phyloP scores from a whole-genome alignment of 2,329 filamentous ascomycete species.

The Diaporthe caulivora region DNA sequence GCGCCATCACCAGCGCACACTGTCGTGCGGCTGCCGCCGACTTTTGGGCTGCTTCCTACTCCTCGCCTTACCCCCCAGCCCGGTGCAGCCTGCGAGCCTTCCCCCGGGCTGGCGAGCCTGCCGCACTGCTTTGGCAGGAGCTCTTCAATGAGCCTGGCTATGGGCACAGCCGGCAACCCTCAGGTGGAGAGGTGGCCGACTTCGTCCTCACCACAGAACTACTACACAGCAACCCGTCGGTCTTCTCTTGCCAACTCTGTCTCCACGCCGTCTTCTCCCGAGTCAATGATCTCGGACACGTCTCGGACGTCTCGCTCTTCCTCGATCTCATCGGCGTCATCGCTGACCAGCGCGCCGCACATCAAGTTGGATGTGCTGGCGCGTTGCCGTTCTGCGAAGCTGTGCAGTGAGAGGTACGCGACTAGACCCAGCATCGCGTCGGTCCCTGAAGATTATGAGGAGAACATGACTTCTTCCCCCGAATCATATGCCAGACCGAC shows the following conservation, averaged over 20 bases:
- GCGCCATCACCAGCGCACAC: slow-evolving; percentile 56
- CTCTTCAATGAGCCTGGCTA: slow-evolving; percentile 71
- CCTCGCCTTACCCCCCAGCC: slow-evolving; percentile 70
- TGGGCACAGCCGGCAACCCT: slow-evolving; percentile 65
- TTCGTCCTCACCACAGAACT: slow-evolving; percentile 65
- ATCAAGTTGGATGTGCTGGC: slow-evolving; percentile 70
- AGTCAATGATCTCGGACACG: slow-evolving; percentile 75
- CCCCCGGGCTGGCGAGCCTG: slow-evolving; percentile 47
- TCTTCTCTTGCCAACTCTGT: slow-evolving; percentile 74
- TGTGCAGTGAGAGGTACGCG: slow-evolving; percentile 66
- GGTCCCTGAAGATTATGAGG: slow-evolving; percentile 69
- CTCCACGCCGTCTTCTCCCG: slow-evolving; percentile 73
- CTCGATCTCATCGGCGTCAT: slow-evolving; percentile 74
- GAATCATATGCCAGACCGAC: slow-evolving; percentile 68
- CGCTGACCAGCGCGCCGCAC: slow-evolving; percentile 70
- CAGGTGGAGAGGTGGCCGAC: slow-evolving; percentile 66
- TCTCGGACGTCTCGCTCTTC: slow-evolving; percentile 73
- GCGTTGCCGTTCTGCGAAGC: slow-evolving; percentile 73
- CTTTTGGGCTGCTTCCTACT: slow-evolving; percentile 68
- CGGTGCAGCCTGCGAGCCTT: slow-evolving; percentile 70
- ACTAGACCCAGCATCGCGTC: slow-evolving; percentile 66
- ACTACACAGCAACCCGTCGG: slow-evolving; percentile 62
- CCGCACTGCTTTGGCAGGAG: slow-evolving; percentile 62
- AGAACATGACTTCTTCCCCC: slow-evolving; percentile 66
- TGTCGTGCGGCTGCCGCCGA: slow-evolving; percentile 62